A percentile compares a stretch with the other conserved stretches of the same genome.
Evolutionary conservation across 257 asterid species (phyloP).

Genomic region (Schizonepeta tenuifolia): DNA sequence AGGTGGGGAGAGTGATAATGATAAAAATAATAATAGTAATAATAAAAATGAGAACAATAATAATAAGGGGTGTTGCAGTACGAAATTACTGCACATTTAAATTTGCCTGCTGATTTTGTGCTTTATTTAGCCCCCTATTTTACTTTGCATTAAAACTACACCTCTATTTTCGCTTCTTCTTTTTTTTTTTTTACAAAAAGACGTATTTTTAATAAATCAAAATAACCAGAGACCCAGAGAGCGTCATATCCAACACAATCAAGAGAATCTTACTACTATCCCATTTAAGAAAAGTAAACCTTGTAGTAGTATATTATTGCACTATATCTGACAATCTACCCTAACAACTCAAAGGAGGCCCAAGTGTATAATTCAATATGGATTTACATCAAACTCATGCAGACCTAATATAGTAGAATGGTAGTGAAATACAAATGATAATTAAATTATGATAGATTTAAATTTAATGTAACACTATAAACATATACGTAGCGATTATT

Average conservation of each 20-base stretch:
- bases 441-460: too few species aligned
- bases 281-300: too few species aligned
- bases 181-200: too few species aligned
- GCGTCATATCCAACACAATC: too few species aligned
- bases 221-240: too few species aligned
- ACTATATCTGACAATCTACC: too few species aligned
- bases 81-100: constrained; percentile 17
- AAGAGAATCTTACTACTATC: too few species aligned
- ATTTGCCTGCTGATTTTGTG: constrained; percentile 5
- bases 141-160: constrained; percentile 15
- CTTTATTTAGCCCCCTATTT: background rate
- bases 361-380: background rate
- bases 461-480: background rate
- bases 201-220: too few species aligned
- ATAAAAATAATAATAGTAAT: constrained; percentile 22
- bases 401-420: background rate
- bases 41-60: constrained; percentile 15
- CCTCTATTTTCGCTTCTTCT: constrained; percentile 13
- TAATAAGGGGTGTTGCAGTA: background rate
- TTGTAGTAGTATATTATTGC: too few species aligned
- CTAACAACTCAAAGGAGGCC: background rate
- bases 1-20: constrained; percentile 2
- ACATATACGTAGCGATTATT: background rate
- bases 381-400: background rate
- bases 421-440: background rate